Percentiles rank a stretch among this genome's conserved stretches.
These are phyloP conservation scores for Aspergillus pseudonomiae DNA, from an alignment of 2,329 filamentous ascomycete genomes.

Conservation along the genomic window DNA sequence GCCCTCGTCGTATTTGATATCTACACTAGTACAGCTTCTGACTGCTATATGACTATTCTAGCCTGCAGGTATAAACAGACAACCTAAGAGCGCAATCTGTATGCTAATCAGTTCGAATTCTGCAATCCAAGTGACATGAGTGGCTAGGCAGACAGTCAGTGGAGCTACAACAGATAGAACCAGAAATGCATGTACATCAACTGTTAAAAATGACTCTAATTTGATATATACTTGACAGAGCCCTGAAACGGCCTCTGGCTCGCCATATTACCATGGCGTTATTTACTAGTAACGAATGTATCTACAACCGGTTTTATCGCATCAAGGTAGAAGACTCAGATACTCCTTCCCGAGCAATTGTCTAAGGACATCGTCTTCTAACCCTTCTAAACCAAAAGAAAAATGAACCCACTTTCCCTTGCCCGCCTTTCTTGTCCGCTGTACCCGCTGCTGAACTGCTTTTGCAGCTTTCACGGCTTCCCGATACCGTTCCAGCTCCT, in stretches of 20 bases:
- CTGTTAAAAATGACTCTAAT: neutral
- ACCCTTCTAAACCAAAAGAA: slow-evolving; percentile 32
- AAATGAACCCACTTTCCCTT: slow-evolving; percentile 47
- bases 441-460: slow-evolving; percentile 36
- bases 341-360: slow-evolving; percentile 23
- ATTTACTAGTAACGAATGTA: neutral
- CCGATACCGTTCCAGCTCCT: slow-evolving; percentile 36
- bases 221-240: neutral
- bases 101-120: too few species aligned
- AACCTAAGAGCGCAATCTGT: too few species aligned
- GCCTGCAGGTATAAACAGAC: too few species aligned
- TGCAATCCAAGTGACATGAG: too few species aligned
- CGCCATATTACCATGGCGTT: neutral
- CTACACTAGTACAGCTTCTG: neutral
- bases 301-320: neutral
- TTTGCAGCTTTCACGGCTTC: slow-evolving; percentile 31
- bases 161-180: neutral
- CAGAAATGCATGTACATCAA: too few species aligned
- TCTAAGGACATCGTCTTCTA: slow-evolving; percentile 22
- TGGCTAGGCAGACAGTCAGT: too few species aligned
- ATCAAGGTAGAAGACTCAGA: slow-evolving; percentile 2
- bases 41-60: too few species aligned
- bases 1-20: neutral
- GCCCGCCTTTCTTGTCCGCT: slow-evolving; percentile 31
- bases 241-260: neutral